Base-by-base conservation (phyloP, 331 rosid genomes). In the Pyracantha coccinea region DNA sequence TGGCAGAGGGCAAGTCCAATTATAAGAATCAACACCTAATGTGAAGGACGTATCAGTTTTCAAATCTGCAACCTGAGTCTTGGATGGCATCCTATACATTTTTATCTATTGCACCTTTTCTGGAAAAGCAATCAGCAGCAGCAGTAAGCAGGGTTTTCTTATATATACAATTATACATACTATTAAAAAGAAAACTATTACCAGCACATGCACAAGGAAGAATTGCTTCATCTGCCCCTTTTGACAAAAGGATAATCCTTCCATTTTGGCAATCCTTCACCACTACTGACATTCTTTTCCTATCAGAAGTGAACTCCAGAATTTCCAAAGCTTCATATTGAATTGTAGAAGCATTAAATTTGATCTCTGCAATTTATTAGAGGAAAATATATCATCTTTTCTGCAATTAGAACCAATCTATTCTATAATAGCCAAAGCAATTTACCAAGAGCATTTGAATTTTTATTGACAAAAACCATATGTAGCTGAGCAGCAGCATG, bases 141-240 rank as follows among this genome's bases (percentile, higher is more conserved):
- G 65, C 38, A 72, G 68, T 64, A 38, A 41, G 7, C 11, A 72
- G 19, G 4, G 38, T 60, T 60, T n/a, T 41, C 58, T 24, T 17
- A 60, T 6, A 31, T 15, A 59, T n/a, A 16, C 50, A 59, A 71
- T 61, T 15, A 78, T 11, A 54, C 12, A 9, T 21, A 58, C 69
- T 61, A 15, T 14, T 15, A 59, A 41, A 27, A 50, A 50, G 1
- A 38, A 6, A 50, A 69, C 5, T 45, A 27, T 80, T 82, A 93
- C 99, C 97, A 59, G 91, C 65, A 72, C 66, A 73, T 54, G 97
- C 91, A 84, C 70, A 65, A 68, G 97, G 99, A 73, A 95, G 92
- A 83, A 95, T 87, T 72, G 97, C 91, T 85, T 95, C 99, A 74
- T 95, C 99, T 71, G 99, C 99, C 75, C 99, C 99, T 82, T 95